phyloP scores from a whole-genome alignment of 495 filamentous ascomycete genomes.

The Penicillium desertorum region DNA sequence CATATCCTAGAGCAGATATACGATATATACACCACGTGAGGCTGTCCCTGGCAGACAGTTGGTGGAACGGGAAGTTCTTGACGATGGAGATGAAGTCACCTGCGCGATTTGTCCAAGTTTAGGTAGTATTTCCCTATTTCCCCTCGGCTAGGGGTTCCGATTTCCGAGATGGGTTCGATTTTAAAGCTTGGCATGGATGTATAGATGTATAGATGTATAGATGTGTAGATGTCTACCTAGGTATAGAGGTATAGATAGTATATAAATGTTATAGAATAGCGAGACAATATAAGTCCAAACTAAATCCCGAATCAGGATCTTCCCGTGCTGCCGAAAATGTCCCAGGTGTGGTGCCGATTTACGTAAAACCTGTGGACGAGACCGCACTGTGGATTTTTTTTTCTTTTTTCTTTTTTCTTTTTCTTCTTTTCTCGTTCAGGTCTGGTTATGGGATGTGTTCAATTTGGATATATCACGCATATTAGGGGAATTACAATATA shows the following conservation, averaged over 20 bases:
- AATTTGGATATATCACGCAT: constrained; percentile 1
- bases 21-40: constrained; percentile 26
- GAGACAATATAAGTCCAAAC: no score
- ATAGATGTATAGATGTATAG: neutral
- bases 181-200: neutral
- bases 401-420: neutral
- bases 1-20: constrained; percentile 12
- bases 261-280: neutral
- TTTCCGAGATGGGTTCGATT: neutral
- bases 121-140: no score
- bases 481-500: no score
- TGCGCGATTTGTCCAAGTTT: constrained; percentile 12
- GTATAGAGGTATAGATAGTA: no score
- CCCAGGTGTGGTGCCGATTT: constrained; percentile 25
- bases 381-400: constrained; percentile 7
- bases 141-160: neutral
- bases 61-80: constrained; percentile 11
- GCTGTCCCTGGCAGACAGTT: constrained; percentile 29
- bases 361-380: constrained; percentile 34
- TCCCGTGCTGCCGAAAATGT: constrained; percentile 25
- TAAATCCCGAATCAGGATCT: constrained; percentile 22
- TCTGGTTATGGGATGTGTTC: constrained; percentile 10
- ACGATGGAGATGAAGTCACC: neutral
- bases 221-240: no score
- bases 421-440: neutral